Conservation (phyloP, 257 asterid genomes). For the Lycium barbarum region DNA sequence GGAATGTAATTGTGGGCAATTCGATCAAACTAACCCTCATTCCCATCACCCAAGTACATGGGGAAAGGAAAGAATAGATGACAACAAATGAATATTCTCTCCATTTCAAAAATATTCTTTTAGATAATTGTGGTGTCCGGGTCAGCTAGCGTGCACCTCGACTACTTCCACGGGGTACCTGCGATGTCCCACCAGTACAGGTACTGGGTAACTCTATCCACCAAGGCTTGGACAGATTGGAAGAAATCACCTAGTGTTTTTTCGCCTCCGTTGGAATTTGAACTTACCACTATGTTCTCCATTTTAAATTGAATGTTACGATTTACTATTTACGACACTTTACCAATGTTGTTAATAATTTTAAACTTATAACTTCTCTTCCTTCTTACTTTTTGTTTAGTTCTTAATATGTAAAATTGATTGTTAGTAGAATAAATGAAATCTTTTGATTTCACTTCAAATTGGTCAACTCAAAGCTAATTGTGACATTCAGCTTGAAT, state of each 20-base stretch:
- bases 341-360: neutral
- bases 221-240: too few relatives aligned
- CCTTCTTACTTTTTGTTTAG: neutral
- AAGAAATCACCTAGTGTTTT: too few relatives aligned
- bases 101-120: neutral
- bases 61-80: neutral
- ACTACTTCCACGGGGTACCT: too few relatives aligned
- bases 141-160: too few relatives aligned
- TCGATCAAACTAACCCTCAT: neutral
- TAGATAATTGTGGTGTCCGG: too few relatives aligned
- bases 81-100: neutral
- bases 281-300: too few relatives aligned
- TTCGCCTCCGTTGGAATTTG: too few relatives aligned
- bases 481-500: constrained; percentile 6
- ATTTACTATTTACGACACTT: too few relatives aligned
- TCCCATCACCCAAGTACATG: neutral
- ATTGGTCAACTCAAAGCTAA: constrained; percentile 12
- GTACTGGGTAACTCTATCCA: too few relatives aligned
- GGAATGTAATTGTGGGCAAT: neutral
- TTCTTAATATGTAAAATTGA: neutral
- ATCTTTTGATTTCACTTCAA: neutral
- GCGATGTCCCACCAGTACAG: too few relatives aligned
- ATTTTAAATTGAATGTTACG: too few relatives aligned
- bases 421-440: neutral
- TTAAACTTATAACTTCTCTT: neutral